These are phyloP conservation scores for Eucalyptus brandiana DNA, from an alignment of 345 rosid species.

Conservation along the genomic window DNA sequence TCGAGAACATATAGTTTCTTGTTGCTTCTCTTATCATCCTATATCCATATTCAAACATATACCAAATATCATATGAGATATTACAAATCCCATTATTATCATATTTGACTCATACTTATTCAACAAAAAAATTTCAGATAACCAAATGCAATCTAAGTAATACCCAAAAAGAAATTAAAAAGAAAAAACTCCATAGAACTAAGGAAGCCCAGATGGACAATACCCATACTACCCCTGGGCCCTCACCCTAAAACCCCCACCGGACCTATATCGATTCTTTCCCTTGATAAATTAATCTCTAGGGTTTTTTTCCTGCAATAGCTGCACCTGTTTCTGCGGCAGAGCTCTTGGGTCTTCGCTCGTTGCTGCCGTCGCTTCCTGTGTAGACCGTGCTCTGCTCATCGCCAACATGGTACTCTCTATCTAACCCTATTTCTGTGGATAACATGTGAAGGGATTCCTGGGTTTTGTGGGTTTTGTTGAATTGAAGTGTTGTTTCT, in stretches of 20 bases:
- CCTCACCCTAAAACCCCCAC: background rate
- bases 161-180: too few species aligned
- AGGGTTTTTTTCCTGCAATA: background rate
- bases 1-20: accelerated
- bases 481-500: background rate
- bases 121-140: too few species aligned
- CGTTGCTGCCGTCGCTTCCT: background rate
- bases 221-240: background rate
- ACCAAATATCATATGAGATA: background rate
- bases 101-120: background rate
- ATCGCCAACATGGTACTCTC: background rate
- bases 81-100: background rate
- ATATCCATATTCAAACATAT: too few species aligned
- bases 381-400: background rate
- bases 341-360: background rate
- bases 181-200: background rate
- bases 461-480: background rate
- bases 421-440: background rate
- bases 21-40: too few species aligned
- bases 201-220: background rate
- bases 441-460: background rate
- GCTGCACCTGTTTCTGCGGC: background rate
- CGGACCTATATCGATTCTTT: background rate
- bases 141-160: too few species aligned
- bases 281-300: background rate